Conservation (phyloP, 441 rosid species). For the Brassica hybrid region DNA sequence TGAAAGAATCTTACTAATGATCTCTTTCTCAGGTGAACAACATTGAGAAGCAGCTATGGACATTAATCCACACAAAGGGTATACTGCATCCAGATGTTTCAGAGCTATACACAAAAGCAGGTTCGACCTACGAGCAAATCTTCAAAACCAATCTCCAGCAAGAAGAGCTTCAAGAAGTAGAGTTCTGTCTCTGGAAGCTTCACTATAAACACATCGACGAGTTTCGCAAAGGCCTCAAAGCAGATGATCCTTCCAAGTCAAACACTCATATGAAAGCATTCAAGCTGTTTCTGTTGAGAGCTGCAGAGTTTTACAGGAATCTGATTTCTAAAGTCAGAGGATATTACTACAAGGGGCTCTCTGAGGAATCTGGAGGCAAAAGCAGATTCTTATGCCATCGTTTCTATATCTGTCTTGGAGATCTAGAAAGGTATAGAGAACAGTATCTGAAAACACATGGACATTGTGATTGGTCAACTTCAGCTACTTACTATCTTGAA, state of each 20-base stretch:
- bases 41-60: slow-evolving; percentile 74
- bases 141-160: slow-evolving; percentile 55
- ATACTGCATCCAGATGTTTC: slow-evolving; percentile 61
- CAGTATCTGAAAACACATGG: slow-evolving; percentile 54
- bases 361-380: slow-evolving; percentile 51
- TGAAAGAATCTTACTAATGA: slow-evolving; percentile 14
- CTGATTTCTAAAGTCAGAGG: slow-evolving; percentile 54
- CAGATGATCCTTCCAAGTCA: slow-evolving; percentile 43
- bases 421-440: slow-evolving; percentile 88
- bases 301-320: slow-evolving; percentile 63
- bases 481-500: slow-evolving; percentile 75
- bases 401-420: slow-evolving; percentile 87
- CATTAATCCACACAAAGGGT: slow-evolving; percentile 58
- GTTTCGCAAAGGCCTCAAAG: slow-evolving; percentile 74
- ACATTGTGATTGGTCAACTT: slow-evolving; percentile 74
- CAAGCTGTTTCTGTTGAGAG: slow-evolving; percentile 65
- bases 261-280: slow-evolving; percentile 56
- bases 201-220: slow-evolving; percentile 86
- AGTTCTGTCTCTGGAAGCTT: slow-evolving; percentile 88
- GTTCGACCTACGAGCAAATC: slow-evolving; percentile 65
- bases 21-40: slow-evolving; percentile 60
- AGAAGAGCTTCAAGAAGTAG: slow-evolving; percentile 76
- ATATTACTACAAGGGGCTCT: slow-evolving; percentile 42
- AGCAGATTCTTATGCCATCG: slow-evolving; percentile 79
- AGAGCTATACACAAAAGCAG: slow-evolving; percentile 59